A percentile compares a stretch with the other conserved stretches of the same genome.
phyloP scores from a whole-genome alignment of 2,329 filamentous ascomycete species.

The Fusarium guadeloupense region DNA sequence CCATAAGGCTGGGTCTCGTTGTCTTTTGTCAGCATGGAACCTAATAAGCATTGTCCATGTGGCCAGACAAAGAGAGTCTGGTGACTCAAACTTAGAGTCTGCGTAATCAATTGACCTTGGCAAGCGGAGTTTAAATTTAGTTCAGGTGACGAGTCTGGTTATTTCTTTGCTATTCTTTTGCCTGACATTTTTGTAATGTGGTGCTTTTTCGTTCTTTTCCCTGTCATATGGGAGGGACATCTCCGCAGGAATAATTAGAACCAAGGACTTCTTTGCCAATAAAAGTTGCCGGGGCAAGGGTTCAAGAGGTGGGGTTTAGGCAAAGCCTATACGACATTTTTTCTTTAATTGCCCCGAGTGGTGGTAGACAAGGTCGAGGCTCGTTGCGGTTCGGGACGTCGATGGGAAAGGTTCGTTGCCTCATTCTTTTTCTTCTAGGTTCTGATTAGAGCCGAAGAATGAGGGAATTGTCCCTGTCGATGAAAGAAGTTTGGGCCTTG shows the following conservation, averaged over 20 bases:
- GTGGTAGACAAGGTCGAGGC: slow-evolving; percentile 20
- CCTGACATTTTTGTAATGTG: not conserved
- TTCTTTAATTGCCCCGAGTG: not conserved
- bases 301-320: slow-evolving; percentile 20
- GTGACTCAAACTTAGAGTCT: slow-evolving; percentile 30
- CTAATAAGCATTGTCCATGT: slow-evolving; percentile 20
- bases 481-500: slow-evolving; percentile 20
- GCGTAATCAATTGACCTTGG: slow-evolving; percentile 28
- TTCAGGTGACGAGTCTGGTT: slow-evolving; percentile 1
- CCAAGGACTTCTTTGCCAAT: slow-evolving; percentile 21
- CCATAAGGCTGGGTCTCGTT: slow-evolving; percentile 5
- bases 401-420: slow-evolving; percentile 20
- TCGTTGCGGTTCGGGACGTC: slow-evolving; percentile 28
- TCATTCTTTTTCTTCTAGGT: slow-evolving; percentile 9
- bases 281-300: slow-evolving; percentile 18
- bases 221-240: no score
- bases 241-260: slow-evolving; percentile 18
- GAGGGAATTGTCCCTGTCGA: slow-evolving; percentile 27
- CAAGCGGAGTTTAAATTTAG: slow-evolving; percentile 1
- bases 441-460: slow-evolving; percentile 11
- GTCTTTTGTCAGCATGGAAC: slow-evolving; percentile 24
- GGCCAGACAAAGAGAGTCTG: slow-evolving; percentile 27
- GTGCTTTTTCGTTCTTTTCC: not conserved
- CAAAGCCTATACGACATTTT: slow-evolving; percentile 32
- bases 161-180: not conserved